Percentiles rank a stretch among this genome's conserved stretches.
Evolutionary conservation across 441 rosid species (phyloP).

Genomic region (Iberis amara): DNA sequence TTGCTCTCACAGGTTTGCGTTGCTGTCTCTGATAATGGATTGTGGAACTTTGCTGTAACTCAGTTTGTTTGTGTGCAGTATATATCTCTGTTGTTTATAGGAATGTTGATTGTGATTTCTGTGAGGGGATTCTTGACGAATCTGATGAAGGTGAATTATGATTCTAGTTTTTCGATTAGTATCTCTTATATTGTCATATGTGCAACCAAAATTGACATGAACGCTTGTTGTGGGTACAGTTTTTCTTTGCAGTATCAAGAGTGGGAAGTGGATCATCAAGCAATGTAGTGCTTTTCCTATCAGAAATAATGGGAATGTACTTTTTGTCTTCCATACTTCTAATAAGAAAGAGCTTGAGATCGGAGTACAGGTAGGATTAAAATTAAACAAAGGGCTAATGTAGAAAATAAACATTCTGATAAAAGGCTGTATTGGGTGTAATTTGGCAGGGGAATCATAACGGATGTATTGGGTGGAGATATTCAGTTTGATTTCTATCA

Average conservation of each 20-base stretch:
- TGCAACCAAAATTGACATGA: slow-evolving; percentile 2
- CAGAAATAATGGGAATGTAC: slow-evolving; percentile 99
- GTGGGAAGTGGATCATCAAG: slow-evolving; percentile 99
- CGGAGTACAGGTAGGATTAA: slow-evolving; percentile 63
- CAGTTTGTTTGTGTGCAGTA: slow-evolving; percentile 48
- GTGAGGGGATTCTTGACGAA: slow-evolving; percentile 95
- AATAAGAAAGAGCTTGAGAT: slow-evolving; percentile 94
- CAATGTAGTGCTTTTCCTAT: slow-evolving; percentile 90
- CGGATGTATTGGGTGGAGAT: slow-evolving; percentile 93
- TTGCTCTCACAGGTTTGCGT: slow-evolving; percentile 74
- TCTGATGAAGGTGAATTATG: slow-evolving; percentile 78
- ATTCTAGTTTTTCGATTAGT: not conserved
- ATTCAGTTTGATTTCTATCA: slow-evolving; percentile 98
- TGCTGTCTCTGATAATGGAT: not conserved
- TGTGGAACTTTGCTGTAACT: slow-evolving; percentile 7
- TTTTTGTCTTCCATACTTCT: slow-evolving; percentile 92
- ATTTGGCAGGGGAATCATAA: slow-evolving; percentile 35
- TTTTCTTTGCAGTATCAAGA: slow-evolving; percentile 98
- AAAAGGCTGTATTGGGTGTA: not conserved
- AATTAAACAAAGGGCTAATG: no score
- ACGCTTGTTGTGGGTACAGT: slow-evolving; percentile 43
- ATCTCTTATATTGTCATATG: not conserved
- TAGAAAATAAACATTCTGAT: no score
- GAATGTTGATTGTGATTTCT: slow-evolving; percentile 87
- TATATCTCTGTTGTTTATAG: slow-evolving; percentile 86